These are phyloP conservation scores for Solanum boliviense DNA, from an alignment of 257 asterid genomes.

Conservation along the genomic window DNA sequence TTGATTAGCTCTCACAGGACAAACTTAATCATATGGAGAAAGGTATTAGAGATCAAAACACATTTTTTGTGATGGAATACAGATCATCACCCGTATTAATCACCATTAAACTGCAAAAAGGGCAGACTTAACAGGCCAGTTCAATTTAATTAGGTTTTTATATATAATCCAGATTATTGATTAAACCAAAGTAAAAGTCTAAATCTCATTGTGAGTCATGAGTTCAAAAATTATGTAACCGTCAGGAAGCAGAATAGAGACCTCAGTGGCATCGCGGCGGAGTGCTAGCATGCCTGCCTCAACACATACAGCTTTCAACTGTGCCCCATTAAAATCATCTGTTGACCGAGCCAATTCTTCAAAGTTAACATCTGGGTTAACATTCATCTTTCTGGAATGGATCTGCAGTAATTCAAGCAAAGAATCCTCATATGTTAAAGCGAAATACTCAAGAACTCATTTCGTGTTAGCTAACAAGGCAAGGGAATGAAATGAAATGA, in stretches of 20 bases:
- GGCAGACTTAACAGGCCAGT: neutral
- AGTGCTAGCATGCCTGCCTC: slow-evolving; percentile 99
- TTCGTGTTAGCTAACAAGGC: neutral
- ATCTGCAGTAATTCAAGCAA: slow-evolving; percentile 31
- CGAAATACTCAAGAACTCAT: neutral
- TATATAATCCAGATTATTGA: neutral
- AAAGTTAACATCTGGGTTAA: slow-evolving; percentile 89
- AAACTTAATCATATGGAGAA: neutral
- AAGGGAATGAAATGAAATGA: neutral
- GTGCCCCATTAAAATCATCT: slow-evolving; percentile 96
- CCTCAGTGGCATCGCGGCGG: slow-evolving; percentile 98
- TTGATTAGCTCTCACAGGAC: neutral
- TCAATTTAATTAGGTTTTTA: neutral
- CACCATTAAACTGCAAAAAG: neutral
- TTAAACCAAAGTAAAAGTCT: neutral
- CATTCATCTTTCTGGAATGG: slow-evolving; percentile 96
- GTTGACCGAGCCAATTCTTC: slow-evolving; percentile 98
- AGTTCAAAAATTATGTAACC: neutral
- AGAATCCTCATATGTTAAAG: neutral
- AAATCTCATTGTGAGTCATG: neutral
- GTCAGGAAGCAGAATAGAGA: slow-evolving; percentile 1
- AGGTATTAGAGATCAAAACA: neutral
- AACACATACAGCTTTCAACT: slow-evolving; percentile 91
- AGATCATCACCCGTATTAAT: neutral
- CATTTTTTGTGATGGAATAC: neutral